Evolutionary conservation across 2,329 filamentous ascomycete genomes (phyloP).

Genomic region (Microdochium bolleyi): DNA sequence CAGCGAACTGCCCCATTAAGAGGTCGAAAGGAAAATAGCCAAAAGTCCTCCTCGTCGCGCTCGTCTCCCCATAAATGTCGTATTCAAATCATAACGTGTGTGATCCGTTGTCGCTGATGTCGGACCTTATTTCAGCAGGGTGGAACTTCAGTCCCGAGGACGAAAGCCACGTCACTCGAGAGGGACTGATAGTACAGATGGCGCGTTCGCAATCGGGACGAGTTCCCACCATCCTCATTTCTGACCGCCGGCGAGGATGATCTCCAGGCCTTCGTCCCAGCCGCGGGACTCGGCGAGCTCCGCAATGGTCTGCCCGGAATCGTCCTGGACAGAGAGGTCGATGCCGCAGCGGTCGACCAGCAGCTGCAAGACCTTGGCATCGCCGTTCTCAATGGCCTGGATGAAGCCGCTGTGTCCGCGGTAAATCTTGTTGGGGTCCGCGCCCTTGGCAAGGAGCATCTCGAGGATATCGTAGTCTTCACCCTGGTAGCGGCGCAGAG

Average conservation of each 20-base stretch:
- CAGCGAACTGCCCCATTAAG: too few species aligned
- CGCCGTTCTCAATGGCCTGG: conserved; percentile 58
- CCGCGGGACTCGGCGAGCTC: conserved; percentile 51
- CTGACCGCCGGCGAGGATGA: conserved; percentile 24
- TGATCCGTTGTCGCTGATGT: background rate
- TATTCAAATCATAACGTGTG: too few species aligned
- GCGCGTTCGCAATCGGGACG: background rate
- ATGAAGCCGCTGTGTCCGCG: conserved; percentile 59
- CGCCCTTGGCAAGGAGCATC: conserved; percentile 54
- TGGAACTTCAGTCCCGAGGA: background rate
- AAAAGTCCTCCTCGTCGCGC: too few species aligned
- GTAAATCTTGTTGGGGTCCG: conserved; percentile 61
- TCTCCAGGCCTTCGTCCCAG: conserved; percentile 47
- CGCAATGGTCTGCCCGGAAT: conserved; percentile 42
- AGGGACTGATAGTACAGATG: background rate
- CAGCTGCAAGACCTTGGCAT: conserved; percentile 42
- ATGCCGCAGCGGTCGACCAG: conserved; percentile 40
- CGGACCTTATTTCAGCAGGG: background rate
- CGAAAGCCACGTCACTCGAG: background rate
- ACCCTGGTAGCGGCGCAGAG: conserved; percentile 49
- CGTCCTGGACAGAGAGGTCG: conserved; percentile 44
- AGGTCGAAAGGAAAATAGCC: too few species aligned
- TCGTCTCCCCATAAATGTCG: too few species aligned
- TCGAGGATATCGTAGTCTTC: conserved; percentile 53
- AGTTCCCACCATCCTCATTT: conserved; percentile 1